These are phyloP conservation scores for Boletus fagicola DNA, from an alignment of 768 basidiomycete genomes.

Conservation along the genomic window DNA sequence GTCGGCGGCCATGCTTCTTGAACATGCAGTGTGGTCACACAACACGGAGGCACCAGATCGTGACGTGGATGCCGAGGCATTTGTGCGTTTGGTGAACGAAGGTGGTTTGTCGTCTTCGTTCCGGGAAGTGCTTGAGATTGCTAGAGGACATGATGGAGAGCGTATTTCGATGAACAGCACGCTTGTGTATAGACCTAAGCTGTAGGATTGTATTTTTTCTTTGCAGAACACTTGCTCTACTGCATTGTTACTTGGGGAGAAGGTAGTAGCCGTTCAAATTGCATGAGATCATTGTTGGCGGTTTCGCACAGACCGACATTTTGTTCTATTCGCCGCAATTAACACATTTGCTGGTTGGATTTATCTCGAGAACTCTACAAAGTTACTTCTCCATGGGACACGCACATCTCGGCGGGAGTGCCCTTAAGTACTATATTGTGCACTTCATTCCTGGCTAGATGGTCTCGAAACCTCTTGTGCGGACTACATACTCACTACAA, in stretches of 20 bases:
- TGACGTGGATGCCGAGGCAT: conserved; percentile 49
- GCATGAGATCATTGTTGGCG: neutral
- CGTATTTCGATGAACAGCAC: conserved; percentile 16
- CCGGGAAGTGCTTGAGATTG: conserved; percentile 22
- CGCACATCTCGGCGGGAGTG: neutral
- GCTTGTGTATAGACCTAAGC: conserved; percentile 20
- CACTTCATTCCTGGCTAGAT: neutral
- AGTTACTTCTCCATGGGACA: neutral
- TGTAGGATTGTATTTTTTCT: conserved; percentile 5
- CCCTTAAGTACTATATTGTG: no score
- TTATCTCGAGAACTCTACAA: neutral
- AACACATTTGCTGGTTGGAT: no score
- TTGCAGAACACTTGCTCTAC: conserved; percentile 40
- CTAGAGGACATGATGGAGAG: neutral
- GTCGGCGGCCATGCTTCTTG: conserved; percentile 56
- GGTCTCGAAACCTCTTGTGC: neutral
- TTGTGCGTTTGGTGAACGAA: conserved; percentile 50
- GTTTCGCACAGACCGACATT: no score
- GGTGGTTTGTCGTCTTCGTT: conserved; percentile 32
- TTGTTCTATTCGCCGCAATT: no score
- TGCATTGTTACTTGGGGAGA: neutral
- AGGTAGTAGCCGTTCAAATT: no score
- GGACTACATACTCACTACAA: neutral
- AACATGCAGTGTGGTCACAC: conserved; percentile 66
- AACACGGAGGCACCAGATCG: conserved; percentile 27